Conservation (phyloP, 2,329 filamentous ascomycete genomes). For the Esteya vermicola region DNA sequence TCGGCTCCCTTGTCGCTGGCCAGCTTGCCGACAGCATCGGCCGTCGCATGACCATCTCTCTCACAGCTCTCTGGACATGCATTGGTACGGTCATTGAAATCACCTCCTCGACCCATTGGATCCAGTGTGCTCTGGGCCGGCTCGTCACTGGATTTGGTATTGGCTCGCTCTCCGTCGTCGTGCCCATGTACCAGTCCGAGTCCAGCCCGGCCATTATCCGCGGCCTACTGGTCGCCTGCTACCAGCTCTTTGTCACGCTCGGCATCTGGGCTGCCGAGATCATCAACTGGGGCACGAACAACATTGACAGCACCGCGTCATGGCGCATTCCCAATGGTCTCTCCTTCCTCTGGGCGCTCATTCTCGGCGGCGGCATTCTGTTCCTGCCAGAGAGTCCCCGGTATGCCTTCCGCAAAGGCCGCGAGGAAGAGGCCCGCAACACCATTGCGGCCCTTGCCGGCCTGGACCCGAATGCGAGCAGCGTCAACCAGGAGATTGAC, state of each 20-base stretch:
- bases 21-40: conserved; percentile 52
- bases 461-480: conserved; percentile 39
- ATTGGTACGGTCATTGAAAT: conserved; percentile 57
- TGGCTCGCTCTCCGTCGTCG: conserved; percentile 54
- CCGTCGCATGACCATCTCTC: conserved; percentile 46
- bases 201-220: conserved; percentile 52
- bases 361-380: conserved; percentile 50
- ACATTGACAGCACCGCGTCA: conserved; percentile 35
- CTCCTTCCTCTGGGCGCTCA: conserved; percentile 53
- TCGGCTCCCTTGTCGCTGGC: conserved; percentile 45
- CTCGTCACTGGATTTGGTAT: conserved; percentile 54
- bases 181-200: conserved; percentile 64
- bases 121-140: conserved; percentile 51
- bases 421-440: conserved; percentile 37
- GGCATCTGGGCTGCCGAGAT: conserved; percentile 56
- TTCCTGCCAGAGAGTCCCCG: conserved; percentile 61
- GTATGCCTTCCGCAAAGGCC: conserved; percentile 50
- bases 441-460: conserved; percentile 47
- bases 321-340: conserved; percentile 50
- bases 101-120: conserved; percentile 39
- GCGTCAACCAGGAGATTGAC: conserved; percentile 42
- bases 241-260: conserved; percentile 60
- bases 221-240: conserved; percentile 49
- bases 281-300: conserved; percentile 47
- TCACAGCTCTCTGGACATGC: conserved; percentile 45